Evolutionary conservation across 2,329 filamentous ascomycete genomes (phyloP).

Genomic region (Penicillium sp.): DNA sequence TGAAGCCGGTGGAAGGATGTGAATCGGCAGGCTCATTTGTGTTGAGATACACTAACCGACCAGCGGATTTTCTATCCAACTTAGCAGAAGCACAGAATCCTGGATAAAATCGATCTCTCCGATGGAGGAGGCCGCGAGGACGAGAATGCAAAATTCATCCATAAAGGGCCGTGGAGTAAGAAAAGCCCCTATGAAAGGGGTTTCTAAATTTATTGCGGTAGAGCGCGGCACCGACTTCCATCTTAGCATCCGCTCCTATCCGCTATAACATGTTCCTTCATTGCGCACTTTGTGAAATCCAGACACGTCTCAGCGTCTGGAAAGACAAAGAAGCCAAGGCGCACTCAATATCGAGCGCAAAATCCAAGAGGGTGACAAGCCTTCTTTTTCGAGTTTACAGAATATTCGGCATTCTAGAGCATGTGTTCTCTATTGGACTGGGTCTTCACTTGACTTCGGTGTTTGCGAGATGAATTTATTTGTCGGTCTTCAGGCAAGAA

Average conservation of each 20-base stretch:
- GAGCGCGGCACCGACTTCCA: background rate
- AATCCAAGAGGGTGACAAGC: background rate
- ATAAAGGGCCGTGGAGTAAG: background rate
- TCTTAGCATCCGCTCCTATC: background rate
- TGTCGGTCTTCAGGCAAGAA: background rate
- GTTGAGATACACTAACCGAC: background rate
- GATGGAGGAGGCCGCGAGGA: background rate
- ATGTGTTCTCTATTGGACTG: background rate
- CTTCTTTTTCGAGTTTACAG: background rate
- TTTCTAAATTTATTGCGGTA: background rate
- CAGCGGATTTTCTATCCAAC: background rate
- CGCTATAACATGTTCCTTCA: background rate
- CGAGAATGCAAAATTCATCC: background rate
- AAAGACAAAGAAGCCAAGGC: background rate
- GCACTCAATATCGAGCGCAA: background rate
- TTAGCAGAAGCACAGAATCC: background rate
- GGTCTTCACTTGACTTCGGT: background rate
- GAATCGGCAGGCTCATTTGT: too few relatives aligned
- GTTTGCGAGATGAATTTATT: background rate
- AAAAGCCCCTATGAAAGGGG: too few relatives aligned
- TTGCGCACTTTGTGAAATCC: background rate
- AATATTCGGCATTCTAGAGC: background rate
- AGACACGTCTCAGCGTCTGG: background rate
- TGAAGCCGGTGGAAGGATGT: background rate
- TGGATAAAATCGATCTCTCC: background rate